Conservation (phyloP, 1,284 basidiomycete species). For the Puccinia hordei region DNA sequence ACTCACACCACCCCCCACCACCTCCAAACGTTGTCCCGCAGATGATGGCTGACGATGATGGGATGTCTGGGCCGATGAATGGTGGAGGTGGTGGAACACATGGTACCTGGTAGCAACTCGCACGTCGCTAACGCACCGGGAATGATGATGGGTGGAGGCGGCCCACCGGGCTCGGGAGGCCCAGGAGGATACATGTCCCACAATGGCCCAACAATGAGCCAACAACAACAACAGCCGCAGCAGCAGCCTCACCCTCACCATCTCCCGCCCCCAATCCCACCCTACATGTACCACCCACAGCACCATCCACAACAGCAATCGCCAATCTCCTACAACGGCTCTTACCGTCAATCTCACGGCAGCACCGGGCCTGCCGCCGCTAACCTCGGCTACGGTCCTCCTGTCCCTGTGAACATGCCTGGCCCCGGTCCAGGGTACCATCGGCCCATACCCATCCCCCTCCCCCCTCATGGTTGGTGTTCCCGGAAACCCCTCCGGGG, state of each 20-base stretch:
- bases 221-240: conserved; percentile 23
- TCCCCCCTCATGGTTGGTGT: not conserved
- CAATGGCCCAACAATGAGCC: conserved; percentile 3
- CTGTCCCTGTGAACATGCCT: conserved; percentile 18
- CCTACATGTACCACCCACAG: conserved; percentile 46
- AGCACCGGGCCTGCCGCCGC: conserved; percentile 13
- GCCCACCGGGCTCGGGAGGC: conserved; percentile 2
- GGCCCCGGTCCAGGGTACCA: conserved; percentile 30
- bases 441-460: not conserved
- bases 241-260: conserved; percentile 26
- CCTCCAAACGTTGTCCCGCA: conserved; percentile 31
- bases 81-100: conserved; percentile 27
- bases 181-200: conserved; percentile 32
- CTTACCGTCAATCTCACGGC: conserved; percentile 25
- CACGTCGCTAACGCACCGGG: conserved; percentile 16
- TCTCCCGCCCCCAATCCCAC: conserved; percentile 40
- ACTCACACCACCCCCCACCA: conserved; percentile 15
- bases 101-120: conserved; percentile 9
- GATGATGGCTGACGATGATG: conserved; percentile 44
- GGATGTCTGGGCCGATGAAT: conserved; percentile 36
- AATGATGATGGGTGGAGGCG: conserved; percentile 34
- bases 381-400: conserved; percentile 17
- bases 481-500: conserved; percentile 10
- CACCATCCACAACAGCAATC: conserved; percentile 44
- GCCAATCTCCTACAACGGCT: conserved; percentile 46